Conservation (phyloP, 225 moss, liverwort and hornwort genomes). For the Sphagnum contortum region DNA sequence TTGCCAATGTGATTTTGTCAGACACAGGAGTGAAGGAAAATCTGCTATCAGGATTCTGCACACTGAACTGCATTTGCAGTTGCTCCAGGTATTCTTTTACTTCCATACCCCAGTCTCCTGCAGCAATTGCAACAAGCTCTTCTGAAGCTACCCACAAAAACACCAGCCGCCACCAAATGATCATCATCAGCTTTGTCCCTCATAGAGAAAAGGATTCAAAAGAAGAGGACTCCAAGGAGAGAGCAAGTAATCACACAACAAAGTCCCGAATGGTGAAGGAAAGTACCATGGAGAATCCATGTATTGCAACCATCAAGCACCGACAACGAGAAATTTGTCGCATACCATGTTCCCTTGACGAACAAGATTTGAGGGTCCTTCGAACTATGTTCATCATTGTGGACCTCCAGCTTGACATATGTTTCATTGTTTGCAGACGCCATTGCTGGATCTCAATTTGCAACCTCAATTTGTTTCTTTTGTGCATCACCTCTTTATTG, state of each 20-base stretch:
- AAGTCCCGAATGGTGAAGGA: neutral
- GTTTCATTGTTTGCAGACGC: conserved; percentile 16
- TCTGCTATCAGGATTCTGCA: conserved; percentile 7
- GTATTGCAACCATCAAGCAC: conserved; percentile 21
- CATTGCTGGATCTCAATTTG: neutral
- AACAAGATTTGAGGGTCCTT: conserved; percentile 7
- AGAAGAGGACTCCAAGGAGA: neutral
- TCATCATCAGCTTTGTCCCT: neutral
- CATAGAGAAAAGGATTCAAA: neutral
- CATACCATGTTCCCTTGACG: conserved; percentile 27
- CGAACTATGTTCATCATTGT: neutral
- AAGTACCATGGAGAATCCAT: conserved; percentile 24
- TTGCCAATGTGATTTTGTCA: conserved; percentile 31
- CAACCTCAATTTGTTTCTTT: no score
- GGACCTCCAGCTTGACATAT: conserved; percentile 18
- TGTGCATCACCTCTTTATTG: no score
- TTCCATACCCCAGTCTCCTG: conserved; percentile 10
- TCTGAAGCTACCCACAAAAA: conserved; percentile 5
- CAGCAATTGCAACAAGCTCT: conserved; percentile 13
- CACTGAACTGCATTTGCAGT: conserved; percentile 11
- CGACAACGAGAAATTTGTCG: conserved; percentile 18
- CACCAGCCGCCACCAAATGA: neutral
- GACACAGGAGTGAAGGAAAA: conserved; percentile 12
- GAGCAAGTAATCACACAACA: no score
- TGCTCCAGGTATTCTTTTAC: conserved; percentile 14